A percentile compares a stretch with the other conserved stretches of the same genome.
phyloP scores from a whole-genome alignment of 345 rosid genomes.

The Eucalyptus sideroxylon region DNA sequence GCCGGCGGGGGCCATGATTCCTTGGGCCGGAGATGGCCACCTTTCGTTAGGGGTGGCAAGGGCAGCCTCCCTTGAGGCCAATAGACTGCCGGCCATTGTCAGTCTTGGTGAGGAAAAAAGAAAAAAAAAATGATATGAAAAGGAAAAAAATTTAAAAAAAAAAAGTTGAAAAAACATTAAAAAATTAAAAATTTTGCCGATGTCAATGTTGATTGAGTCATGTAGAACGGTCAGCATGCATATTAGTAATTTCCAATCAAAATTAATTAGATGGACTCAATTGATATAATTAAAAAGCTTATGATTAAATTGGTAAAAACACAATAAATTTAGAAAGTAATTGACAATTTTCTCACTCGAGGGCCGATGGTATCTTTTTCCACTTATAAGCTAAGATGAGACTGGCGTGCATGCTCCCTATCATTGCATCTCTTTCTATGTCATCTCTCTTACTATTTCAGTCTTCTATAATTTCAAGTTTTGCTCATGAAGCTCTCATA shows the following conservation, averaged over 20 bases:
- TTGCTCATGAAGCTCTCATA: background rate
- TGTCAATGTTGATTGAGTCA: too few relatives aligned
- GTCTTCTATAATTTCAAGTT: background rate
- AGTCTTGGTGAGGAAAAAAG: too few relatives aligned
- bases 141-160: too few relatives aligned
- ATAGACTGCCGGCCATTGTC: fast-evolving
- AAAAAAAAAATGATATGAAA: too few relatives aligned
- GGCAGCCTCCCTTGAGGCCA: too few relatives aligned
- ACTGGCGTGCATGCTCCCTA: background rate
- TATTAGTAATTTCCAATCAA: fast-evolving
- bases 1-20: fast-evolving
- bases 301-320: too few relatives aligned
- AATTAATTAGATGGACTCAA: too few relatives aligned
- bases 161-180: too few relatives aligned
- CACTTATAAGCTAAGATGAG: background rate
- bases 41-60: too few relatives aligned
- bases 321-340: fast-evolving
- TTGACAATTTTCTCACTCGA: background rate
- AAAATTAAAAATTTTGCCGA: fast-evolving
- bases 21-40: fast-evolving
- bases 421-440: background rate
- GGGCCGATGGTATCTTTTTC: background rate
- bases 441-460: background rate
- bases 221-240: fast-evolving
- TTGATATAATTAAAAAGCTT: too few relatives aligned